A percentile compares a stretch with the other conserved stretches of the same genome.
Evolutionary conservation across 352 stramenopile genomes (phyloP).

Genomic region (Elongisporangium prolatum): DNA sequence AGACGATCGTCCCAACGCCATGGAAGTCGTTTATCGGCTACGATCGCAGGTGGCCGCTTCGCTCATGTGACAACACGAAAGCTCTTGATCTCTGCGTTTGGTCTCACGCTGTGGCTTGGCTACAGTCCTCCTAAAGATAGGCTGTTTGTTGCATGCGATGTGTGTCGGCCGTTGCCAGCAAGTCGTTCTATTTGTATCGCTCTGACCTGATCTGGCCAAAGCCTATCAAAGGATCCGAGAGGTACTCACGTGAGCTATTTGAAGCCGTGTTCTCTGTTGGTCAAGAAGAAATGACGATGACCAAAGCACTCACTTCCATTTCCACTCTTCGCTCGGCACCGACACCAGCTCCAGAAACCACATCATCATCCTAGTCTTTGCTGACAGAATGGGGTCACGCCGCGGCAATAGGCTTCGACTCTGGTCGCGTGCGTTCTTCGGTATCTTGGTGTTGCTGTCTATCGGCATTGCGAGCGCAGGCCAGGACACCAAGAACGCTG

Average conservation of each 20-base stretch:
- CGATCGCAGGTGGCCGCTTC: constrained; percentile 13
- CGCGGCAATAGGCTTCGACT: not conserved
- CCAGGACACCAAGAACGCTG: not conserved
- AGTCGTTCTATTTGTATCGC: not conserved
- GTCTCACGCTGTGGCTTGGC: not conserved
- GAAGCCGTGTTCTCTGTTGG: not conserved
- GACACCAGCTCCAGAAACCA: not conserved
- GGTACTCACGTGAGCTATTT: not conserved
- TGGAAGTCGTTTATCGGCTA: constrained; percentile 57
- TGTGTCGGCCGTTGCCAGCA: not conserved
- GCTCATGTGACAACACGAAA: not conserved
- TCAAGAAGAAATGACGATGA: not conserved
- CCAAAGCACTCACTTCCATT: not conserved
- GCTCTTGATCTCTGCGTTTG: not conserved
- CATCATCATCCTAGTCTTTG: not conserved
- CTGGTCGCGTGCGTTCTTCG: not conserved
- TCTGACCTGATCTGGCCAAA: not conserved
- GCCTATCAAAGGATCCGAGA: not conserved
- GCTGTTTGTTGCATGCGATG: not conserved
- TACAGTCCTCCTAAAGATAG: not conserved
- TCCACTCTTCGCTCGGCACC: not conserved
- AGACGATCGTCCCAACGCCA: constrained; percentile 51
- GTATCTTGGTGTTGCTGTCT: not conserved
- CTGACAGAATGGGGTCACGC: not conserved
- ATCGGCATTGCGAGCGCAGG: not conserved